Percentiles rank a stretch among this genome's conserved stretches.
Conservation (phyloP, 2,329 filamentous ascomycete genomes). For the Helotiales sp. region DNA sequence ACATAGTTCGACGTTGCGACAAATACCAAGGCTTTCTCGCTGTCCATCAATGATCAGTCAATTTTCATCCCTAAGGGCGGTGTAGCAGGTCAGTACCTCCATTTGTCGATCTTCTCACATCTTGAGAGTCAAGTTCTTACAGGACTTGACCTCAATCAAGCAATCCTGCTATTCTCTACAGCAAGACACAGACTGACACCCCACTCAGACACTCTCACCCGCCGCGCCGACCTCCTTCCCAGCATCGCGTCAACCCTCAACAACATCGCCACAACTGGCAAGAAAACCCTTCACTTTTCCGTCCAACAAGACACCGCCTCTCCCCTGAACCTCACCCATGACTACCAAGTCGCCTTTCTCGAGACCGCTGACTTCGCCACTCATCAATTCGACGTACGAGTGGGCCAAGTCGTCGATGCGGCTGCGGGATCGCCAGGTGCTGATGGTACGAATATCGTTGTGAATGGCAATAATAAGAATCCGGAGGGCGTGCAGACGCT, state of each 20-base stretch:
- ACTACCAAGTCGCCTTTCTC: constrained; percentile 61
- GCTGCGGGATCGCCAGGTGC: constrained; percentile 43
- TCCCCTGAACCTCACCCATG: constrained; percentile 62
- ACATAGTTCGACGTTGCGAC: constrained; percentile 26
- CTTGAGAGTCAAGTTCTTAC: no score
- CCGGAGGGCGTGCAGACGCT: constrained; percentile 39
- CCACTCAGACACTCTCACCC: constrained; percentile 58
- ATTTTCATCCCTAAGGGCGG: constrained; percentile 57
- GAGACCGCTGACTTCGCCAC: constrained; percentile 52
- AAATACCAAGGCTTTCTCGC: constrained; percentile 24
- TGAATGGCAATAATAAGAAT: constrained; percentile 11
- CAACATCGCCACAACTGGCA: constrained; percentile 53
- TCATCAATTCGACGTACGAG: constrained; percentile 54
- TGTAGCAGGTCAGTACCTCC: constrained; percentile 41
- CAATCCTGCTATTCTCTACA: no score
- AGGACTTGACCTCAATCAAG: no score
- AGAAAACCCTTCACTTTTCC: constrained; percentile 66
- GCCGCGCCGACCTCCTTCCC: constrained; percentile 61
- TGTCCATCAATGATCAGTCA: constrained; percentile 59
- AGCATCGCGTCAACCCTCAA: constrained; percentile 53
- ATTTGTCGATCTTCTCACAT: not conserved
- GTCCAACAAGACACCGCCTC: constrained; percentile 56
- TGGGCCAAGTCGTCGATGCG: constrained; percentile 55
- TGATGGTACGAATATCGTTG: constrained; percentile 6
- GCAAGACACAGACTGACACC: not conserved